A percentile compares a stretch with the other conserved stretches of the same genome.
Conservation (phyloP, 805 yeast species). For the Nakazawaea pomicola region DNA sequence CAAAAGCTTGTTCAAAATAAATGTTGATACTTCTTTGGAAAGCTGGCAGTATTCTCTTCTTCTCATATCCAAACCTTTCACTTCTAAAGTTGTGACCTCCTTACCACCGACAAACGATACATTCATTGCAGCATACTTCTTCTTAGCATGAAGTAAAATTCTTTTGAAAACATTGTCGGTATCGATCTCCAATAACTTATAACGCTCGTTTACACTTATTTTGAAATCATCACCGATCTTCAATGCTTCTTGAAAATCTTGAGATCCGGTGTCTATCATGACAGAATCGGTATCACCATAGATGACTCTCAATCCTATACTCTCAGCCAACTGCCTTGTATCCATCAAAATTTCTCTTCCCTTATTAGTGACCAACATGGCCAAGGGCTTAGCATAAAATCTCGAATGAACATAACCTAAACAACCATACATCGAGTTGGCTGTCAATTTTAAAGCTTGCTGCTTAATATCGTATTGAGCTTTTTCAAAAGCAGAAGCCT, state of each 20-base stretch:
- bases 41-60: constrained; percentile 95
- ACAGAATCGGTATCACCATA: constrained; percentile 99
- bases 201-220: constrained; percentile 79
- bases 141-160: constrained; percentile 84
- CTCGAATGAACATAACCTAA: constrained; percentile 88
- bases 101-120: constrained; percentile 46
- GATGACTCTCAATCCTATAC: constrained; percentile 75
- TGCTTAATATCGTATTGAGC: constrained; percentile 94
- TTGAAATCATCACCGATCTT: constrained; percentile 85
- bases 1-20: constrained; percentile 65
- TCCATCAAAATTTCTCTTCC: constrained; percentile 95
- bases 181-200: constrained; percentile 84
- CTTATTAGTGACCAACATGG: constrained; percentile 90
- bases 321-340: constrained; percentile 89
- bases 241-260: constrained; percentile 64
- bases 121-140: constrained; percentile 93
- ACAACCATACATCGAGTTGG: constrained; percentile 99
- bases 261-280: constrained; percentile 90
- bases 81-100: constrained; percentile 63
- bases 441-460: constrained; percentile 92
- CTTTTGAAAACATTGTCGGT: constrained; percentile 90
- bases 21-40: constrained; percentile 82
- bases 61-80: constrained; percentile 93
- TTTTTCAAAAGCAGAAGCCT: constrained; percentile 54
- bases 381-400: constrained; percentile 93